phyloP scores from a whole-genome alignment of 202 grass and related monocot species.

The Sporobolus alterniflorus region DNA sequence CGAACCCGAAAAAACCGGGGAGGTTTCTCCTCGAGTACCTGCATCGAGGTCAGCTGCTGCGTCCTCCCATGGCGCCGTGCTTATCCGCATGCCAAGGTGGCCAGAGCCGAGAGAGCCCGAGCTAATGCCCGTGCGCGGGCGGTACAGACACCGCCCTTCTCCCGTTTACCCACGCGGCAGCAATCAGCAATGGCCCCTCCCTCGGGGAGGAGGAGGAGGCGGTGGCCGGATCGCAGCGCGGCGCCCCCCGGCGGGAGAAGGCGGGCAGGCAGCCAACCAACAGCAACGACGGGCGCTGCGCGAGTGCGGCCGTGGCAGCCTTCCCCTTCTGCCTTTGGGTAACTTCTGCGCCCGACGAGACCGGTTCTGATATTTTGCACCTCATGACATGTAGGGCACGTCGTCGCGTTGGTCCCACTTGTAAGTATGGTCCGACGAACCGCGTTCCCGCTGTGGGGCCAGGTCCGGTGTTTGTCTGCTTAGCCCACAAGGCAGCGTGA shows the following conservation, averaged over 20 bases:
- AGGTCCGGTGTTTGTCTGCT: neutral
- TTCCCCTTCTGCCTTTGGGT: neutral
- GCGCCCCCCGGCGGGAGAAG: neutral
- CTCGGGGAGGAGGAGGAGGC: neutral
- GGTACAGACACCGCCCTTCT: conserved; percentile 18
- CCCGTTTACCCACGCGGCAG: neutral
- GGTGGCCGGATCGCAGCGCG: conserved; percentile 43
- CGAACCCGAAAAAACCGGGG: neutral
- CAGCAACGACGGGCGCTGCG: conserved; percentile 13
- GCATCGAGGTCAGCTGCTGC: conserved; percentile 40
- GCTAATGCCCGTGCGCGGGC: conserved; percentile 46
- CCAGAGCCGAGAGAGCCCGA: conserved; percentile 7
- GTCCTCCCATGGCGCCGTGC: conserved; percentile 43
- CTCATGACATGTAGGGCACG: conserved; percentile 31
- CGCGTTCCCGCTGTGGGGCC: neutral
- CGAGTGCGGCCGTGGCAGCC: conserved; percentile 24
- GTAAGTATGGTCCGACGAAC: neutral
- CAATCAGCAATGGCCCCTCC: conserved; percentile 26
- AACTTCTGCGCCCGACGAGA: neutral
- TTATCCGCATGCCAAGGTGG: conserved; percentile 41
- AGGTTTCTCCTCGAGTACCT: conserved; percentile 29
- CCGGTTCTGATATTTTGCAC: neutral
- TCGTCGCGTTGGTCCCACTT: neutral
- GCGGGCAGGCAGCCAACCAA: conserved; percentile 10
- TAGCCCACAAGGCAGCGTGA: conserved; percentile 35